phyloP scores from a whole-genome alignment of 306 rosid genomes.

The Sindora glabra region DNA sequence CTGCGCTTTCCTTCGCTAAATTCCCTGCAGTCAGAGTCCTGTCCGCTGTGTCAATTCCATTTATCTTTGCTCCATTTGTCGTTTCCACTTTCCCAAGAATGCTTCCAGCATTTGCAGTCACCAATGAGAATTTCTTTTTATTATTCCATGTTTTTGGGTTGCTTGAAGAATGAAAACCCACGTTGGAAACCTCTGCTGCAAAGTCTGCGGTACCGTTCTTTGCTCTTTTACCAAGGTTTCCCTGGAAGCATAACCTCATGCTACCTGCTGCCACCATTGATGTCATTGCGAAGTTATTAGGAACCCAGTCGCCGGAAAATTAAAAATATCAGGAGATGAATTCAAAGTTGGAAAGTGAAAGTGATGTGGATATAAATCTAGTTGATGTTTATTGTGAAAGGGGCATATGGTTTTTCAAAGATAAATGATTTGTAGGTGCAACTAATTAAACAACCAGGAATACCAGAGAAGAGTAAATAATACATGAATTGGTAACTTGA shows the following conservation, averaged over 20 bases:
- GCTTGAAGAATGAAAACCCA: not conserved
- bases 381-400: slow-evolving; percentile 19
- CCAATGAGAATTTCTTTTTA: slow-evolving; percentile 4
- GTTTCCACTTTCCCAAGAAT: slow-evolving; percentile 17
- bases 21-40: not conserved
- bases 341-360: not conserved
- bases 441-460: slow-evolving; percentile 15
- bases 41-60: slow-evolving; percentile 36
- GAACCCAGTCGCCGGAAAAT: not conserved
- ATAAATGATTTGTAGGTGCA: slow-evolving; percentile 11
- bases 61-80: slow-evolving; percentile 42
- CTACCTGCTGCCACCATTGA: slow-evolving; percentile 35
- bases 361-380: slow-evolving; percentile 19
- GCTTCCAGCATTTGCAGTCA: slow-evolving; percentile 4
- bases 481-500: not conserved
- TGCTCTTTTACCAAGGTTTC: slow-evolving; percentile 1
- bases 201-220: slow-evolving; percentile 9
- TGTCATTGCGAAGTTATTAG: slow-evolving; percentile 4
- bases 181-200: not conserved
- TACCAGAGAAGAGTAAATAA: not conserved
- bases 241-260: not conserved
- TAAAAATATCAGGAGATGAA: not conserved
- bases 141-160: not conserved
- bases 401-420: not conserved
- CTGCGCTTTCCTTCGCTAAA: slow-evolving; percentile 4